phyloP scores from a whole-genome alignment of 2,329 filamentous ascomycete species.

The Sporothrix brunneoviolacea region DNA sequence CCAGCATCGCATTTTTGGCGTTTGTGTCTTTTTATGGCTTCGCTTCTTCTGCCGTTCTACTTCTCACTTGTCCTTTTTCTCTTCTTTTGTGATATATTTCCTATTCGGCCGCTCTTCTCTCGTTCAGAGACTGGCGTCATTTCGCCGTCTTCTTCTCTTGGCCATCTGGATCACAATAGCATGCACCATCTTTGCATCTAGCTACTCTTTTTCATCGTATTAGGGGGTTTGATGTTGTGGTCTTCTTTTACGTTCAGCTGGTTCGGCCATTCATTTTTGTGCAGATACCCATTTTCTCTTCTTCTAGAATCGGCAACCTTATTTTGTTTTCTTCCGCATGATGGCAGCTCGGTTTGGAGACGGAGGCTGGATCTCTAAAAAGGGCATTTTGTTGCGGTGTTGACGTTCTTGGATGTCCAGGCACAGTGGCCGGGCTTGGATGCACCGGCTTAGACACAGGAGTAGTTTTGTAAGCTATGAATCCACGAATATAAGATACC shows the following conservation, averaged over 20 bases:
- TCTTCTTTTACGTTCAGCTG: not conserved
- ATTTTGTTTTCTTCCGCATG: not conserved
- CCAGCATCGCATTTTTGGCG: not conserved
- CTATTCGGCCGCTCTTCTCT: too few species aligned
- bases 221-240: not conserved
- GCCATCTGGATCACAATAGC: too few species aligned
- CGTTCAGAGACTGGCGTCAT: too few species aligned
- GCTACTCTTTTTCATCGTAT: too few species aligned
- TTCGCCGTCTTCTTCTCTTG: too few species aligned
- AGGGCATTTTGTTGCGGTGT: not conserved
- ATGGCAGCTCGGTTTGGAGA: not conserved
- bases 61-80: not conserved
- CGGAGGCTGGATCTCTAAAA: not conserved
- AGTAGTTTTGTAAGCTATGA: not conserved
- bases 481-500: not conserved
- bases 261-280: not conserved
- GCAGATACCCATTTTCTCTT: conserved; percentile 6
- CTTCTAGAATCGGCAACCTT: not conserved
- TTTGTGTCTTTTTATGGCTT: not conserved
- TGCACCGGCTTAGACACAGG: too few species aligned
- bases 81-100: not conserved
- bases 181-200: too few species aligned
- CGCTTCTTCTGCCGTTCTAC: not conserved
- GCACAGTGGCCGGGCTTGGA: too few species aligned
- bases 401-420: too few species aligned